Base-by-base conservation (phyloP, 768 basidiomycete genomes). In the Pulveroboletus ravenelii region DNA sequence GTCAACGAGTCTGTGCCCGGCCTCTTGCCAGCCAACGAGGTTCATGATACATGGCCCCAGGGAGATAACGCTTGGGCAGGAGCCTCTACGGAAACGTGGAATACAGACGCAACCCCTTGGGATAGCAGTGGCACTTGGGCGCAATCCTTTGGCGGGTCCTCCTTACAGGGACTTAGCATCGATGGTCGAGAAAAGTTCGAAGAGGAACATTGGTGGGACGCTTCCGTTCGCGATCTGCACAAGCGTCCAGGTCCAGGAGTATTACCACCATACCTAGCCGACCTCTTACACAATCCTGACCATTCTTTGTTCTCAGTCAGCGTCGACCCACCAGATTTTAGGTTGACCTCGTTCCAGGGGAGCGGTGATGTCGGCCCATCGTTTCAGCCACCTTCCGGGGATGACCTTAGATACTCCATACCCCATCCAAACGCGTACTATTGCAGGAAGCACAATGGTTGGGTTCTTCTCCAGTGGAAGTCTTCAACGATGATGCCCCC, bases 371-470 rank as follows among this genome's bases (percentile, higher is more conserved):
- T 17, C 36, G 13, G n/a, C 3, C 46, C 53, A n/a, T 40, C 58
- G 27, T 59, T 60, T 43, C 54, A 52, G 8, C 62, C 72, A 10
- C 85, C 84, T 1, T 73, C 81, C n/a, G 72, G 76, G 50, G 79
- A 81, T 32, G 86, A 89, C 57, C 72, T 84, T 6, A 78, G 75
- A n/a, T 78, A 76, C 14, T 77, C 88, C 29, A 74, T 88, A 29
- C 89, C 90, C 12, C 89, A 93, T 62, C 84, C 89, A 5, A 80
- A 87, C 57, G 88, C 87, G 13, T 88, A 88, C 63, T 93, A 87
- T 62, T 92, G 89, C 61, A 79, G 81, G 20, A 83, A 81, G 62
- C 86, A 91, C 50, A 87, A 91, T 57, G 84, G 85, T 6, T 93
- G 89, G 89, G 79, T 89, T 31, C 76, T 92, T 35, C 72, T 91